Conservation (phyloP, 1,284 basidiomycete species). For the Pisolithus thermaeus region DNA sequence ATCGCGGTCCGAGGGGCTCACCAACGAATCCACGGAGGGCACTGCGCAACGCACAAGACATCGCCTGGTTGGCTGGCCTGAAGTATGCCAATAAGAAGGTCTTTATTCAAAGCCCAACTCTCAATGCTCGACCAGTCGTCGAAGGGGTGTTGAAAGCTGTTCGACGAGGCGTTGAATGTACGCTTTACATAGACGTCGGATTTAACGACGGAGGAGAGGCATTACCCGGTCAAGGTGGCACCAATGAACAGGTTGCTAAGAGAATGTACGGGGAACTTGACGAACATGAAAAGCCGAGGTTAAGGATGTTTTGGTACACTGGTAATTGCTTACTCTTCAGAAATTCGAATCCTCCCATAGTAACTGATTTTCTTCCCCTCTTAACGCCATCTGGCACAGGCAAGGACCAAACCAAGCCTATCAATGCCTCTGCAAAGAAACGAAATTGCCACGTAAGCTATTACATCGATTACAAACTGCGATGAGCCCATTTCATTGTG, state of each 20-base stretch:
- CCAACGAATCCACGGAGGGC: slow-evolving; percentile 33
- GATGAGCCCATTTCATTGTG: neutral
- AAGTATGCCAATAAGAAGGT: slow-evolving; percentile 61
- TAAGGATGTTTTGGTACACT: slow-evolving; percentile 68
- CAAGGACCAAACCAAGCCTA: slow-evolving; percentile 67
- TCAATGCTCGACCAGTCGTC: slow-evolving; percentile 68
- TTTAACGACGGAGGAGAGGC: slow-evolving; percentile 69
- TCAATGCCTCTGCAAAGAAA: slow-evolving; percentile 70
- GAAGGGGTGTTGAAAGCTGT: slow-evolving; percentile 63
- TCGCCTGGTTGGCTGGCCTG: slow-evolving; percentile 72
- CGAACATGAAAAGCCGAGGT: slow-evolving; percentile 43
- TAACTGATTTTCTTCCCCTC: neutral
- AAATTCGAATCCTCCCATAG: neutral
- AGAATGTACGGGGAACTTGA: slow-evolving; percentile 55
- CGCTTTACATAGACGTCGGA: slow-evolving; percentile 60
- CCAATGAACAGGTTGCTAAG: slow-evolving; percentile 71
- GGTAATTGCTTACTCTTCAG: slow-evolving; percentile 16
- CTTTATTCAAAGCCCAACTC: slow-evolving; percentile 77
- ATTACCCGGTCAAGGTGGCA: slow-evolving; percentile 76
- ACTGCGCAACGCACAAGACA: slow-evolving; percentile 62
- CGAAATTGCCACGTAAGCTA: slow-evolving; percentile 59
- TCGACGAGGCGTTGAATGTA: slow-evolving; percentile 61
- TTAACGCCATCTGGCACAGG: slow-evolving; percentile 34
- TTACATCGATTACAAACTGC: neutral
- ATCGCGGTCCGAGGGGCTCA: slow-evolving; percentile 60